phyloP scores from a whole-genome alignment of 805 yeast genomes.

The Kazachstania taianensis region DNA sequence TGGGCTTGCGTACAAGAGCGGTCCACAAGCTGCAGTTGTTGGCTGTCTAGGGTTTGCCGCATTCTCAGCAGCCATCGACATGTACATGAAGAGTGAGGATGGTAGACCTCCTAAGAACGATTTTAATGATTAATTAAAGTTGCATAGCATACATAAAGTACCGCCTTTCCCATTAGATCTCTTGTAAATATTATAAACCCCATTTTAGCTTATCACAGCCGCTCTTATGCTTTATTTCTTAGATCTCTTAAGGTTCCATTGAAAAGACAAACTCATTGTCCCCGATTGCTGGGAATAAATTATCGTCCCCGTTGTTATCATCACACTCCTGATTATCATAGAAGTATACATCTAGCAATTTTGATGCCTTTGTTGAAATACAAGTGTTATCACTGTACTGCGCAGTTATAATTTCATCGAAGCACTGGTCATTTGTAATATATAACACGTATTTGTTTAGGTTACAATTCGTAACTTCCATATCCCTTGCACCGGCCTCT shows the following conservation, averaged over 20 bases:
- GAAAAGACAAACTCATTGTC: too few relatives aligned
- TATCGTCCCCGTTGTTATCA: too few relatives aligned
- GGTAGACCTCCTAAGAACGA: slow-evolving; percentile 80
- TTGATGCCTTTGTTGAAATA: background rate
- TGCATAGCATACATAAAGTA: too few relatives aligned
- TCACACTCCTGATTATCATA: background rate
- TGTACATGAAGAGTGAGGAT: slow-evolving; percentile 76
- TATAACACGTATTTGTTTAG: slow-evolving; percentile 36
- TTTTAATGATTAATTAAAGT: slow-evolving; percentile 67
- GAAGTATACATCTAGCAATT: background rate
- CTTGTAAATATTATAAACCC: too few relatives aligned
- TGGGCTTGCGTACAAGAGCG: slow-evolving; percentile 82
- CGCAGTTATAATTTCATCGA: background rate
- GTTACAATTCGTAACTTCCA: slow-evolving; percentile 53
- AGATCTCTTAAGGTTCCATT: too few relatives aligned
- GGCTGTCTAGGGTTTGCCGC: slow-evolving; percentile 99
- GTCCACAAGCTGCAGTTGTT: slow-evolving; percentile 81
- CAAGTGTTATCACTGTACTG: background rate
- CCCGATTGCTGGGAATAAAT: too few relatives aligned
- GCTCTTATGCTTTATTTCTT: too few relatives aligned
- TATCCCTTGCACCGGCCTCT: slow-evolving; percentile 84
- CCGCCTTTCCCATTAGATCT: too few relatives aligned
- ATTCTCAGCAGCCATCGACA: slow-evolving; percentile 78
- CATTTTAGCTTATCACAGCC: too few relatives aligned
- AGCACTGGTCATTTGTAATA: background rate